These are phyloP conservation scores for Vicia faba DNA, from an alignment of 306 rosid species.

Conservation along the genomic window DNA sequence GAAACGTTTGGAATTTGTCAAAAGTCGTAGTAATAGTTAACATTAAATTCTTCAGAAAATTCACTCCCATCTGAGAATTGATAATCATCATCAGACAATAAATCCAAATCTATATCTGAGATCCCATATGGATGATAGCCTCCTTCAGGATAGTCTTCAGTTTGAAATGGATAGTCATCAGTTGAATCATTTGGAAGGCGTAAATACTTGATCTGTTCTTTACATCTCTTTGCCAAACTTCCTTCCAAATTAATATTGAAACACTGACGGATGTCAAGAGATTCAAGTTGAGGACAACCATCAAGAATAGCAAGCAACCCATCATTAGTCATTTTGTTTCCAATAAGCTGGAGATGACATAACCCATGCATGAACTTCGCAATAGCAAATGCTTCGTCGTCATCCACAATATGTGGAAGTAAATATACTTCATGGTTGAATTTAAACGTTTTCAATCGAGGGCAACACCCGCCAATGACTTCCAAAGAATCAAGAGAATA, in stretches of 20 bases:
- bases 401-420: conserved; percentile 26
- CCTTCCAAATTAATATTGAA: conserved; percentile 45
- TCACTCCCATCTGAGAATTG: conserved; percentile 35
- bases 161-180: conserved; percentile 44
- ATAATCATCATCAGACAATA: conserved; percentile 46
- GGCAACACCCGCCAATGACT: conserved; percentile 60
- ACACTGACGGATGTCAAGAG: conserved; percentile 68
- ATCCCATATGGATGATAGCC: conserved; percentile 47
- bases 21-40: not conserved
- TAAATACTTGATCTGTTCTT: conserved; percentile 48
- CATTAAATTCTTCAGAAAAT: not conserved
- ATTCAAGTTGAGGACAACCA: conserved; percentile 67
- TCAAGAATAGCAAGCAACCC: conserved; percentile 64
- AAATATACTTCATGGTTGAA: conserved; percentile 36
- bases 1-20: not conserved
- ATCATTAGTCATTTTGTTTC: conserved; percentile 55
- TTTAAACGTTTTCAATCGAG: conserved; percentile 49
- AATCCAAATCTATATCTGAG: conserved; percentile 42
- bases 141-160: conserved; percentile 37
- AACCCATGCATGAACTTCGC: conserved; percentile 51
- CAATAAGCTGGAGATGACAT: conserved; percentile 61
- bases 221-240: conserved; percentile 46
- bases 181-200: conserved; percentile 48
- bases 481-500: conserved; percentile 41
- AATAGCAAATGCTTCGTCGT: conserved; percentile 52